A percentile compares a stretch with the other conserved stretches of the same genome.
Evolutionary conservation across 2,329 filamentous ascomycete species (phyloP).

Genomic region (Trichoderma sp.): DNA sequence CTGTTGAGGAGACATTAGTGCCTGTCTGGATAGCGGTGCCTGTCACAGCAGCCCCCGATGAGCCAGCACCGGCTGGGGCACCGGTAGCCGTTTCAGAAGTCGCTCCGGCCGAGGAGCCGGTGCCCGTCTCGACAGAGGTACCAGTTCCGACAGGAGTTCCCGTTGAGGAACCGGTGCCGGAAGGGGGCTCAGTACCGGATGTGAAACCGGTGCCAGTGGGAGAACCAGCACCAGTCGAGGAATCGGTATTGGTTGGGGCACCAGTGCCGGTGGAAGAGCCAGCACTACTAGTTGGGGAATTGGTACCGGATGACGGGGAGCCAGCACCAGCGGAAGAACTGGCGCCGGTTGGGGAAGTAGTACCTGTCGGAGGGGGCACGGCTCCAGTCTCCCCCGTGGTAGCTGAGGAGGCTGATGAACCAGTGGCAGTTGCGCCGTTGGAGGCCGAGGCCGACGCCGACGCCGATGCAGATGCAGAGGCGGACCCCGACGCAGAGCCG

Average conservation of each 20-base stretch:
- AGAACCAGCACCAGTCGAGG: not conserved
- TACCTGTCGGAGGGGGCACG: conserved; percentile 13
- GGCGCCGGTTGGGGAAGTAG: not conserved
- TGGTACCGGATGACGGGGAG: conserved; percentile 9
- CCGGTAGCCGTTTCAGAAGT: not conserved
- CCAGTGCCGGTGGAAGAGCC: not conserved
- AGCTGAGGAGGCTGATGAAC: conserved; percentile 9
- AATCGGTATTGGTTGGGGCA: not conserved
- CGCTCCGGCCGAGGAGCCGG: not conserved
- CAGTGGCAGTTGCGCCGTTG: conserved; percentile 3
- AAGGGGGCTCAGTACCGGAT: not conserved
- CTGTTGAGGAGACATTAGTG: conserved; percentile 9
- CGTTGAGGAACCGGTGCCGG: conserved; percentile 4
- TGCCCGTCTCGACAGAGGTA: not conserved
- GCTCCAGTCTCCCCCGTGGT: conserved; percentile 5
- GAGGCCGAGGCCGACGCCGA: conserved; percentile 8
- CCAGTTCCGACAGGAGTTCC: conserved; percentile 8
- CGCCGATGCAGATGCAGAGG: not conserved
- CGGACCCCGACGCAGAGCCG: not conserved
- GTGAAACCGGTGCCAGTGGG: not conserved
- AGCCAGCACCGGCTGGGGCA: conserved; percentile 1
- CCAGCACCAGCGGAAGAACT: not conserved
- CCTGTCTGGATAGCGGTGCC: conserved; percentile 1
- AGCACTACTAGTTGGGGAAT: not conserved
- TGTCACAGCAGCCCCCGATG: conserved; percentile 1